Percentiles rank a stretch among this genome's conserved stretches.
Conservation (phyloP, 2,329 filamentous ascomycete species). For the Neofusicoccum sp. region DNA sequence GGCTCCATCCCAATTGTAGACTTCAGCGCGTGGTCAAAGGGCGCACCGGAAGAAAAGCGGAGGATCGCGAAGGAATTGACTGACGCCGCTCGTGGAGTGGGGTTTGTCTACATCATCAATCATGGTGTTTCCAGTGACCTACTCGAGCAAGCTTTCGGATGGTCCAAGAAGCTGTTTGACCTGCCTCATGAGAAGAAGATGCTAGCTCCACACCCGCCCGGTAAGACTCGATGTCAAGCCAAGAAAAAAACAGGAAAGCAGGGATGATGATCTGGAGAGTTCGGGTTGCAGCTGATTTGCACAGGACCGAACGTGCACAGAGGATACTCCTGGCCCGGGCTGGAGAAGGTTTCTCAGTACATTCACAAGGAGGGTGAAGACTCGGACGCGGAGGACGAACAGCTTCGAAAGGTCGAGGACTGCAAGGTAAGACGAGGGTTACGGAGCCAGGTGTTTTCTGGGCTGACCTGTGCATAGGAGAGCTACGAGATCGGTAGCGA, state of each 20-base stretch:
- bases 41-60: conserved; percentile 28
- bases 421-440: conserved; percentile 44
- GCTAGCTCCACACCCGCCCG: conserved; percentile 50
- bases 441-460: neutral
- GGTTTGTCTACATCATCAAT: conserved; percentile 50
- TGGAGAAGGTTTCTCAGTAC: conserved; percentile 48
- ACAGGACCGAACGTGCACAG: conserved; percentile 46
- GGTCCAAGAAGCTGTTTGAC: conserved; percentile 46
- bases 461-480: conserved; percentile 21
- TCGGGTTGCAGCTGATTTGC: neutral
- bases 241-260: too few species aligned
- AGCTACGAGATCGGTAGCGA: conserved; percentile 49
- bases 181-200: conserved; percentile 47
- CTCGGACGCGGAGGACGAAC: conserved; percentile 41
- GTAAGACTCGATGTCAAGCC: conserved; percentile 21
- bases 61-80: conserved; percentile 39
- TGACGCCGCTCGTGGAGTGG: conserved; percentile 44
- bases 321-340: conserved; percentile 56
- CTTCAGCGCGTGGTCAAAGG: conserved; percentile 35
- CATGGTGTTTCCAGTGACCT: conserved; percentile 43
- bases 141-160: conserved; percentile 45
- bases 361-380: conserved; percentile 45
- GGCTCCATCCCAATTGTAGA: conserved; percentile 41
- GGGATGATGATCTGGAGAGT: too few species aligned
- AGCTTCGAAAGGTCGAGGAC: conserved; percentile 48